Conservation (phyloP, 306 rosid species). For the Cicer yamashitae region DNA sequence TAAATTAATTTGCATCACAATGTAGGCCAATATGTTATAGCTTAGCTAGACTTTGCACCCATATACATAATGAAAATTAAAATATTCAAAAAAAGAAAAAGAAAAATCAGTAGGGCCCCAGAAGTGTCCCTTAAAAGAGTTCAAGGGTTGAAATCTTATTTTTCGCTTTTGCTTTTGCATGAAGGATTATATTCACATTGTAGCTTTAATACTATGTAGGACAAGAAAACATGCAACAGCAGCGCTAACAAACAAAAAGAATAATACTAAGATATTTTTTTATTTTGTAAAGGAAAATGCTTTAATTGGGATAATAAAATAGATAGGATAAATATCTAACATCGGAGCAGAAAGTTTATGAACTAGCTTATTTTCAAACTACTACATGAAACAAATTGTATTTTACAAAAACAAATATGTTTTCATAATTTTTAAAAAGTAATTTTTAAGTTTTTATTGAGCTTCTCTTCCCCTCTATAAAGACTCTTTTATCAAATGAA, state of each 20-base stretch:
- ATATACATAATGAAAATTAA: background rate
- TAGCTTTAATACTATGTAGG: constrained; percentile 15
- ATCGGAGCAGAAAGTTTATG: constrained; percentile 19
- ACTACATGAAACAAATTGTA: background rate
- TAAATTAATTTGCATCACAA: constrained; percentile 12
- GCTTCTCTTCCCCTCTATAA: no score
- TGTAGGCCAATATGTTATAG: background rate
- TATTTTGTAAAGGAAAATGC: constrained; percentile 20
- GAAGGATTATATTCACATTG: constrained; percentile 42
- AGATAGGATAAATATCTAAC: constrained; percentile 4
- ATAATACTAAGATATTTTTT: background rate
- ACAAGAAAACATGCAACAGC: constrained; percentile 35
- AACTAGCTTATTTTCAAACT: background rate
- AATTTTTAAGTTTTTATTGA: no score
- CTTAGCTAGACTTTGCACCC: constrained; percentile 24
- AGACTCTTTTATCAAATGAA: no score
- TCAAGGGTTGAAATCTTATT: constrained; percentile 37
- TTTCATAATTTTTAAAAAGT: background rate
- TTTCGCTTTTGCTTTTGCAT: constrained; percentile 22
- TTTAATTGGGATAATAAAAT: background rate
- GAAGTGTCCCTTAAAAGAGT: constrained; percentile 27
- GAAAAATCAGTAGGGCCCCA: background rate
- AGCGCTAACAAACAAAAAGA: constrained; percentile 33
- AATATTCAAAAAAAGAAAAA: background rate
- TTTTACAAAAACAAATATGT: background rate